Base-by-base conservation (phyloP, 1,284 basidiomycete species). In the Neolentinus lepideus region DNA sequence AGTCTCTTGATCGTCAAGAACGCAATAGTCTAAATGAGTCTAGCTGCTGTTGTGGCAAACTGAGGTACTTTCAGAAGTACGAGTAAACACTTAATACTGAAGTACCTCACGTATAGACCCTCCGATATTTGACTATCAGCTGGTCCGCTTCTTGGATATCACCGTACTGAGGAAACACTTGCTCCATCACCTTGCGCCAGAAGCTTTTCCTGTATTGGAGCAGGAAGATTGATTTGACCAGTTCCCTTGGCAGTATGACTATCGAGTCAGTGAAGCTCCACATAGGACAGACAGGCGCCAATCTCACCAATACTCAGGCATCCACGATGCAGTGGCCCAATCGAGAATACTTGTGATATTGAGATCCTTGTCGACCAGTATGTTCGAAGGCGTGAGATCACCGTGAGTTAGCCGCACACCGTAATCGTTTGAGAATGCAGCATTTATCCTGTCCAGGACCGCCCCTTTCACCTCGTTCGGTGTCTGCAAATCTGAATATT, bases 261-360 rank as follows among this genome's bases (percentile, higher is more conserved):
- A 3, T 43, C 33, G 6, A 43, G 16, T 43, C 38, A 43, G 19
- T 16, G 8, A 16, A 4, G 8, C 3, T 16, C 16, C 19, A n/a
- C 38, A 43, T 21, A n/a, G n/a, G 6, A 9, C 6, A 6, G 6
- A 43, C 4, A 4, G 9, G 16, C 10, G 14, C 11, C 3, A 25
- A 31, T 50, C 62, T 46, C 68, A 66, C 67, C 67, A 69, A 51
- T 68, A 67, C 33, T 61, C 63, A 45, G 67, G 67, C 60, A 67
- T 63, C 67, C 67, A 69, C 9, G 54, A 63, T 2, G 62, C 61
- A 51, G 59, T 62, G 35, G 66, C 63, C 67, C 67, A 69, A 51
- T 68, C 66, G 35, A 68, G 54, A 35, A 69, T 45, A 2, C 56
- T 63, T n/a, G 60, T 56, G 2, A 63, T 61, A 12, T 54, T 50